Percentiles rank a stretch among this genome's conserved stretches.
phyloP scores from a whole-genome alignment of 164 flowering plant genomes.

The Annona cherimola region DNA sequence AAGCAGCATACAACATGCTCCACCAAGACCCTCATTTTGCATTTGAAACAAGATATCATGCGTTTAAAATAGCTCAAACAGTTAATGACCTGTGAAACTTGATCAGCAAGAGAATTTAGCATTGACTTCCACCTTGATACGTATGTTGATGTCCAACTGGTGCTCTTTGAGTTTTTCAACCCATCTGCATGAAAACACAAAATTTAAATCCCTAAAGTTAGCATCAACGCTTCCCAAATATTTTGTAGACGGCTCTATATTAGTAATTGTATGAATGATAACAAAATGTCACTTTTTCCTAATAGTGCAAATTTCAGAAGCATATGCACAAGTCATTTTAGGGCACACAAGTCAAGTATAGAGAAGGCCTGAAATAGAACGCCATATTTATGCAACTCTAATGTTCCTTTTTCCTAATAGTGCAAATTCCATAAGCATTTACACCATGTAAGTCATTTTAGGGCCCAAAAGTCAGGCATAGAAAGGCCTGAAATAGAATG shows the following conservation, averaged over 20 bases:
- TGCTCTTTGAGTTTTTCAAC: constrained; percentile 27
- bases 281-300: background rate
- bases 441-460: background rate
- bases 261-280: background rate
- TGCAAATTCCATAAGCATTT: background rate
- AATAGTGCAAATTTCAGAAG: background rate
- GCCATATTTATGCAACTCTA: background rate
- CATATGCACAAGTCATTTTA: too few species aligned
- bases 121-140: constrained; percentile 76
- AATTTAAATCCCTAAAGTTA: constrained; percentile 3
- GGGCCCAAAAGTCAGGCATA: background rate
- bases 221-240: background rate
- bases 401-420: background rate
- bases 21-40: background rate
- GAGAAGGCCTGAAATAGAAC: background rate
- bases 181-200: constrained; percentile 38
- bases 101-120: constrained; percentile 72
- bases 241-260: background rate
- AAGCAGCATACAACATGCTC: background rate
- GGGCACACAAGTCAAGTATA: background rate
- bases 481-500: too few species aligned
- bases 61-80: background rate
- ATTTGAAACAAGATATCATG: background rate
- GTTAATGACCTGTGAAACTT: constrained; percentile 78
- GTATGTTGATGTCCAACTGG: constrained; percentile 18